Base-by-base conservation (phyloP, 768 basidiomycete genomes). In the Pilatotrama ljubarskyi region DNA sequence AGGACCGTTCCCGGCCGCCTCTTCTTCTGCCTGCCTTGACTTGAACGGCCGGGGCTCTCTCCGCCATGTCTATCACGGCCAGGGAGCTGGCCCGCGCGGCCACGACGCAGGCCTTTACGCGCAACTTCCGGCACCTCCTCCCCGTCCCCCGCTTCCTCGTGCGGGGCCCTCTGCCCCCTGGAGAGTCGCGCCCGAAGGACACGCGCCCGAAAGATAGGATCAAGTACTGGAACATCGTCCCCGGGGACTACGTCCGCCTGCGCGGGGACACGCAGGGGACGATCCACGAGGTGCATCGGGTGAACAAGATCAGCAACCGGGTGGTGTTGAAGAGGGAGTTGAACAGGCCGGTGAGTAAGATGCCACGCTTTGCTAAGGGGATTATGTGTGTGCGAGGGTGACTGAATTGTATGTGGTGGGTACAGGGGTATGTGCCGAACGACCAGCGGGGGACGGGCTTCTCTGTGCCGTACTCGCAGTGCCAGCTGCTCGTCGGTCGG, bases 221-320 rank as follows among this genome's bases (percentile, higher is more conserved):
- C 52, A 88, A 91, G 71, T 84, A 83, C 69, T 94, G 92, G 92
- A 94, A 93, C 69, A 82, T 94, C 61, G 87, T 91, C 35, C 90
- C 93, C 5, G 92, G 92, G 7, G 92, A 94, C 75, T 82, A 81
- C 54, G 84, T 94, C 68, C 82, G 87, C 50, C 63, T 92, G 55
- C 80, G 83, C 7, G 88, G 89, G 24, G 87, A 91, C 71, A 77
- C 78, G 61, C 77, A 78, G 25, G 82, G 79, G 41, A 80, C 75
- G 15, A 67, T 92, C 35, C 84, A 84, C 46, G 87, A 92, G 69
- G 90, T 94, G 36, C 73, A 84, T 59, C 84, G 81, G 72, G 84
- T 93, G 56, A 90, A 93, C 74, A 82, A 80, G 70, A 76, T 89
- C 63, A 84, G 81, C 69, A 93, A 92, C 71, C 72, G 81, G 75